Evolutionary conservation across 108 stramenopile genomes (phyloP).

Genomic region (Conticribra guillardii): DNA sequence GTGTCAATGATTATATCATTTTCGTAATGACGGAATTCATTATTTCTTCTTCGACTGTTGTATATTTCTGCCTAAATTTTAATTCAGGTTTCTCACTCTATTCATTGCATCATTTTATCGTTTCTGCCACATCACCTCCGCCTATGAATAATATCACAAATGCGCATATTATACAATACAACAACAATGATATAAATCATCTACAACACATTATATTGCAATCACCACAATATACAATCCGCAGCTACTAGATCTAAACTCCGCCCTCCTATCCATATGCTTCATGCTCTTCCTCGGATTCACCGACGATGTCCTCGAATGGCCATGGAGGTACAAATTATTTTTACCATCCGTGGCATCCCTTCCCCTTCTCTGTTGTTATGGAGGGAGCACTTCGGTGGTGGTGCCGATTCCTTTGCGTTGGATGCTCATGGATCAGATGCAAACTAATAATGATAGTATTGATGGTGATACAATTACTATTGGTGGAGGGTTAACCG

Average conservation of each 20-base stretch:
- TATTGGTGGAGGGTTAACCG: conserved; percentile 64
- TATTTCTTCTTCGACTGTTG: too few species aligned
- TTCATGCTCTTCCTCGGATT: conserved; percentile 98
- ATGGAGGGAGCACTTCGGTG: conserved; percentile 93
- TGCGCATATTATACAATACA: too few species aligned
- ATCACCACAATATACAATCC: too few species aligned
- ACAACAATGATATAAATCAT: too few species aligned
- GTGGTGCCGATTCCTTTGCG: conserved; percentile 87
- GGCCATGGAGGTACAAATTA: conserved; percentile 98
- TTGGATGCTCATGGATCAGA: conserved; percentile 55
- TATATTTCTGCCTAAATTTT: too few species aligned
- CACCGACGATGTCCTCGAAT: conserved; percentile 96
- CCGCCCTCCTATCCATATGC: conserved; percentile 93
- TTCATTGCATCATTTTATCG: not conserved
- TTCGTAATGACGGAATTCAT: not conserved
- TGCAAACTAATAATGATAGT: too few species aligned
- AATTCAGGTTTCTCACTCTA: conserved; percentile 3
- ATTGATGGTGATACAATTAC: too few species aligned
- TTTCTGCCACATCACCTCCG: too few species aligned
- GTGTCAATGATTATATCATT: not conserved
- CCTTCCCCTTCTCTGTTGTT: conserved; percentile 93
- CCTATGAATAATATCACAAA: too few species aligned
- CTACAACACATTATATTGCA: too few species aligned
- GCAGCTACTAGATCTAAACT: conserved; percentile 71
- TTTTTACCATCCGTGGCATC: conserved; percentile 93